A percentile compares a stretch with the other conserved stretches of the same genome.
Evolutionary conservation across 768 basidiomycete genomes (phyloP).

Genomic region (Cantharellus cinnabarinus): DNA sequence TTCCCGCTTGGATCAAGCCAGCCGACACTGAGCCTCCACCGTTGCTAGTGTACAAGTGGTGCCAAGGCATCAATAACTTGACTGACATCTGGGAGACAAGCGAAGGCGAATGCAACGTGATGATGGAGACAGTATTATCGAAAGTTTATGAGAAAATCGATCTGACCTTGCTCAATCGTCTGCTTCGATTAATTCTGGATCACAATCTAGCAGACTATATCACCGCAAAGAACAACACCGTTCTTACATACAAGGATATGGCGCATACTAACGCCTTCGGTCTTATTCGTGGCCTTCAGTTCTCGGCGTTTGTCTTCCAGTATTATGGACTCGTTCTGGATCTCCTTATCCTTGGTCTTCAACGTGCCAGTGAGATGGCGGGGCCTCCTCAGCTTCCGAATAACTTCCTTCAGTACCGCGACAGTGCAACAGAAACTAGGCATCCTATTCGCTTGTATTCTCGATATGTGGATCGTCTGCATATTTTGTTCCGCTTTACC

Average conservation of each 20-base stretch:
- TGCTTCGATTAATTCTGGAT: constrained; percentile 88
- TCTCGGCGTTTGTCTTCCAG: constrained; percentile 98
- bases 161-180: constrained; percentile 81
- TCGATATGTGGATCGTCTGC: constrained; percentile 84
- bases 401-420: constrained; percentile 94
- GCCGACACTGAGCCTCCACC: constrained; percentile 95
- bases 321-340: constrained; percentile 94
- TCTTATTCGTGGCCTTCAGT: constrained; percentile 91
- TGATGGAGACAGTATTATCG: constrained; percentile 97
- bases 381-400: constrained; percentile 95
- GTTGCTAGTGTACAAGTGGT: constrained; percentile 97
- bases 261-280: constrained; percentile 95
- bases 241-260: constrained; percentile 92
- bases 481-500: constrained; percentile 92
- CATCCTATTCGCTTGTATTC: constrained; percentile 98
- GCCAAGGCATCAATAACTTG: constrained; percentile 97
- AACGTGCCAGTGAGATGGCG: constrained; percentile 97
- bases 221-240: constrained; percentile 96
- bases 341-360: constrained; percentile 86
- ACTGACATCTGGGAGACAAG: constrained; percentile 97
- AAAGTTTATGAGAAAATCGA: constrained; percentile 99
- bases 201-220: constrained; percentile 99
- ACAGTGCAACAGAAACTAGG: constrained; percentile 83
- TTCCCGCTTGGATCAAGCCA: constrained; percentile 99
- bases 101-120: constrained; percentile 92